Evolutionary conservation across 2,329 filamentous ascomycete genomes (phyloP), one percentile per base, ranked within the genome.

Genomic region (Talaromyces piceae): DNA sequence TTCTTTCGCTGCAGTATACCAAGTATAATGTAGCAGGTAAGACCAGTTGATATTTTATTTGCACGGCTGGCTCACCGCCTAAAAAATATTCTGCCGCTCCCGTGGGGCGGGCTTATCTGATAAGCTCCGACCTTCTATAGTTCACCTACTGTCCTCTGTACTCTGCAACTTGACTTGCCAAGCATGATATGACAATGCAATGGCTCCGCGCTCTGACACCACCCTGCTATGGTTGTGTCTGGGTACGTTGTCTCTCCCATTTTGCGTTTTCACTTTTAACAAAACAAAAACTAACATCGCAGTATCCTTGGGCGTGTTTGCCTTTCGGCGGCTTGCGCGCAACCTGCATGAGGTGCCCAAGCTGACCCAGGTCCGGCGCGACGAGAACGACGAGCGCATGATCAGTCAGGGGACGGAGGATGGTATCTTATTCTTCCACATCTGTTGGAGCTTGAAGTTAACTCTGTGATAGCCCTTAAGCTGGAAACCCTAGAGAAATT

Each of bases 351-450:
- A 62, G 52, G 66, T 72, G 23, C 63, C 64, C 47, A 62, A 68
- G 48, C 58, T 72, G 56, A 70, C 84, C 56, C 78, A 83, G 66
- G 80, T 93, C 61, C 81, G 81, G 54, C 78, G 81, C 30, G 63
- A 73, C 31, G 79, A 82, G 54, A 82, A 82, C 30, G 84, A 85
- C 63, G 80, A 85, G 47, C 80, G 84, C 58, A 87, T 87, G 64
- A 86, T 88, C 57, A 86, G 82, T 12, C 83, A 89, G 64, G 82
- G 86, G 22, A 87, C 84, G 2, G 86, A 90, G 61, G 85, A 89
- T 62, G 79, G 72, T 72, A 59, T 26, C 53, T 23, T 23, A 18
- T 28, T 2, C 11, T 25, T 7, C 7, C 9, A 6, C 11, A 23
- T 41, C 6, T 41, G 4, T 3, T 6, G n/a, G 3, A 5, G 13